Conservation (phyloP, 78 protist genomes). For the Monocercomonoides exilis region DNA sequence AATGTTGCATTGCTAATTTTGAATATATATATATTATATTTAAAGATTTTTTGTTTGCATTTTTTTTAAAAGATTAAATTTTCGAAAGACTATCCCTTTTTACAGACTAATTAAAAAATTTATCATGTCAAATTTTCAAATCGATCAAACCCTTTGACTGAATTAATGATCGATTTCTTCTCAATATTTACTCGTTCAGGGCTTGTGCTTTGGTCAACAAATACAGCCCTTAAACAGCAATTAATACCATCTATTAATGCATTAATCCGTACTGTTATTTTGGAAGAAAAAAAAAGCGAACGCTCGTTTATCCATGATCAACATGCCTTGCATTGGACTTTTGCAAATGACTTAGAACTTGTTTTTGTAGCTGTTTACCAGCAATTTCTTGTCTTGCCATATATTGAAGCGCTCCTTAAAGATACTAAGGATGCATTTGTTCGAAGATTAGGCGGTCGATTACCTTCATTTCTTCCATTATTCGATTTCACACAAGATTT, state of each 20-base stretch:
- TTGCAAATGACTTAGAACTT: constrained; percentile 40
- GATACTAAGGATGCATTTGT: background rate
- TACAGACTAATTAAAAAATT: no score
- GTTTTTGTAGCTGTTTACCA: constrained; percentile 36
- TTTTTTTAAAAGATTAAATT: no score
- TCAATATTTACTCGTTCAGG: background rate
- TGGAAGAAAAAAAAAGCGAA: background rate
- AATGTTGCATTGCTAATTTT: no score
- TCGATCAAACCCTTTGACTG: no score
- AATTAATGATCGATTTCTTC: background rate
- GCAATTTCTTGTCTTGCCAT: background rate
- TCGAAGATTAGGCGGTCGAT: background rate
- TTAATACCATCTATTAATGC: background rate
- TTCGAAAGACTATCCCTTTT: no score
- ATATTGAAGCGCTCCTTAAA: constrained; percentile 13
- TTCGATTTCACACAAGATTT: constrained; percentile 13
- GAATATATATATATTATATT: no score
- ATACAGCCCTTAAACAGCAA: background rate
- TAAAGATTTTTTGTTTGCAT: no score
- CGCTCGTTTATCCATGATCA: background rate
- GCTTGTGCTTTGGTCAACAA: background rate
- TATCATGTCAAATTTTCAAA: no score
- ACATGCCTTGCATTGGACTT: constrained; percentile 29
- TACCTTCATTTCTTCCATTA: background rate
- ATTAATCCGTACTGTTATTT: background rate